Evolutionary conservation across 768 basidiomycete genomes (phyloP), one percentile per base, ranked within the genome.

Genomic region (Mycena capillaripes): DNA sequence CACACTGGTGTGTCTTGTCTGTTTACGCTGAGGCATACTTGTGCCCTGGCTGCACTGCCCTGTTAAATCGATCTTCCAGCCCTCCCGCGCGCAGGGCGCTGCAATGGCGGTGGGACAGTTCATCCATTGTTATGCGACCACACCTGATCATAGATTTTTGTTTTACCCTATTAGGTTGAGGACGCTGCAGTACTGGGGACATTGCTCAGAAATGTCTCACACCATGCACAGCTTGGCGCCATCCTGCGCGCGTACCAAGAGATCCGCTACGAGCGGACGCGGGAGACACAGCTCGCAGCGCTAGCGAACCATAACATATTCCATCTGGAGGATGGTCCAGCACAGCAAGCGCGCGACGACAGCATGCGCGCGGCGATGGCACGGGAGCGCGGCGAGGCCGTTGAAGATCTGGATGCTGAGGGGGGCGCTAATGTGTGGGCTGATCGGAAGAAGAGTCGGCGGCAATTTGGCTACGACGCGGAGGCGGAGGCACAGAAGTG

Each of bases 291-390:
- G 73, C 77, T 78, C 0, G 84, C 85, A 4, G 86, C 89, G 3
- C 84, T 87, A 2, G 76, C 86, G 34, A 89, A 90, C 74, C 88
- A 89, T 72, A 72, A 82, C 44, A 85, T 86, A 56, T 91, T 91
- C 79, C 91, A 92, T 77, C 77, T 90, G 0, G 82, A 82, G 0
- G 92, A 92, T 66, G 90, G 92, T 0, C 88, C 87, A 0, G 87
- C 83, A 46, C 91, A 92, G 68, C 80, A 82, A 50, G 80, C 79
- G 53, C 84, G 91, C 14, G 91, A 92, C 69, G 77, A 73, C 5
- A 80, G 84, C 21, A 90, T 92, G n/a, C n/a, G n/a, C n/a, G n/a
- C n/a, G n/a, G n/a, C n/a, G n/a, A n/a, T n/a, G n/a, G n/a, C n/a
- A n/a, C n/a, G n/a, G n/a, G n/a, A n/a, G 82, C 19, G 64, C 44